Conservation (phyloP, 2,329 filamentous ascomycete species). For the Colletotrichum falcatum region DNA sequence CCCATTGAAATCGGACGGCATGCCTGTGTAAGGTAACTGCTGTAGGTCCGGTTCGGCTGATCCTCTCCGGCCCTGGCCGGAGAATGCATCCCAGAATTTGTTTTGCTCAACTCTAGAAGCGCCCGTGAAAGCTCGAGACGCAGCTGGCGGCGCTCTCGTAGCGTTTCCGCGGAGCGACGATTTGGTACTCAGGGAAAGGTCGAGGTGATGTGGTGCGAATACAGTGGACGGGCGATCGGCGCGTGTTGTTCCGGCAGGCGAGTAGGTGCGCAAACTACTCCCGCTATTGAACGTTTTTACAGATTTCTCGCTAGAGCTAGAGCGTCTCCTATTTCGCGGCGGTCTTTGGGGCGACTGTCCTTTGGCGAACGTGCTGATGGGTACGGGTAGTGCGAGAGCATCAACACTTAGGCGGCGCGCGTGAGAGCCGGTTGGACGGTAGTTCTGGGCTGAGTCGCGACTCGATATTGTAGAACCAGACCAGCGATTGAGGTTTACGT, state of each 20-base stretch:
- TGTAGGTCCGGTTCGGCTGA: constrained; percentile 26
- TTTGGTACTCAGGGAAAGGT: not conserved
- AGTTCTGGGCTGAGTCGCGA: constrained; percentile 42
- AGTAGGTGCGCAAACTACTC: constrained; percentile 5
- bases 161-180: not conserved
- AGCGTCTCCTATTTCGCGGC: constrained; percentile 10
- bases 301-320: constrained; percentile 27
- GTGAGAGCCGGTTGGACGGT: constrained; percentile 3
- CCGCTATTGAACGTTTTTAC: not conserved
- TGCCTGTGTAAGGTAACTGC: constrained; percentile 14
- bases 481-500: constrained; percentile 62
- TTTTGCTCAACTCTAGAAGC: not conserved
- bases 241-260: constrained; percentile 9
- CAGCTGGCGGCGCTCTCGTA: not conserved
- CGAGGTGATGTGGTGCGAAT: not conserved
- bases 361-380: not conserved
- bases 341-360: constrained; percentile 11
- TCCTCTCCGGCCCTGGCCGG: constrained; percentile 25
- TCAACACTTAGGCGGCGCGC: constrained; percentile 25
- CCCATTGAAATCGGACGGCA: constrained; percentile 51
- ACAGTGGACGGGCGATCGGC: not conserved
- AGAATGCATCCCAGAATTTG: constrained; percentile 35
- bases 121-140: constrained; percentile 2
- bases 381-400: not conserved
- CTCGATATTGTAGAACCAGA: constrained; percentile 62